phyloP scores from a whole-genome alignment of 768 basidiomycete genomes.

The Hericium erinaceus region DNA sequence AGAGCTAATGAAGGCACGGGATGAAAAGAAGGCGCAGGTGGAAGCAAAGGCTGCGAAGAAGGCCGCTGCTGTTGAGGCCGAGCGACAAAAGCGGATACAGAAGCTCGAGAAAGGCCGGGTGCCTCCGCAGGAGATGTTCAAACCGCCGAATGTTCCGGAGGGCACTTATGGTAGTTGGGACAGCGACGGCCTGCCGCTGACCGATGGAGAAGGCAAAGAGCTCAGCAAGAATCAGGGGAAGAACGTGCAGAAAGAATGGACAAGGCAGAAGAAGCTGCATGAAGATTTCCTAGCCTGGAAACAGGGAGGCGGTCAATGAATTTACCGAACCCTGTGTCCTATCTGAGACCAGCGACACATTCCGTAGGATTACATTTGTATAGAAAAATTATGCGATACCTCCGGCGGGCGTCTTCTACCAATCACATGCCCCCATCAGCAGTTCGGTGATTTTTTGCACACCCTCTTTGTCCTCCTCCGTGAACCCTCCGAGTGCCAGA shows the following conservation, averaged over 20 bases:
- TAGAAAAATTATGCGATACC: neutral
- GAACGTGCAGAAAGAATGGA: conserved; percentile 67
- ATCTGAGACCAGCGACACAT: no score
- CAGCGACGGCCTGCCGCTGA: conserved; percentile 73
- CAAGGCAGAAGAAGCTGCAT: conserved; percentile 68
- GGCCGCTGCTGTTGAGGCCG: conserved; percentile 55
- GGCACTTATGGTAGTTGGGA: conserved; percentile 80
- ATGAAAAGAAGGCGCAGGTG: conserved; percentile 72
- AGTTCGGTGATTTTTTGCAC: conserved; percentile 30
- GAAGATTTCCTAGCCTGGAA: conserved; percentile 60
- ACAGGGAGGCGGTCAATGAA: neutral
- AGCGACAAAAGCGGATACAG: conserved; percentile 56
- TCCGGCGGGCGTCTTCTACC: conserved; percentile 6
- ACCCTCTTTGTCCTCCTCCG: conserved; percentile 32
- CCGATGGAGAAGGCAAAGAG: conserved; percentile 79
- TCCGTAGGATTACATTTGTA: no score
- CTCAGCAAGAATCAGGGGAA: conserved; percentile 75
- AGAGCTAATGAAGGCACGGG: conserved; percentile 73
- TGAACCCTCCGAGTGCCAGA: conserved; percentile 29
- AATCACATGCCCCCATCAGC: conserved; percentile 19
- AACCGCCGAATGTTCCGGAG: conserved; percentile 64
- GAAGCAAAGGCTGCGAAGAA: conserved; percentile 78
- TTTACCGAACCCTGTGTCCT: neutral
- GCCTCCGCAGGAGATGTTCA: conserved; percentile 73
- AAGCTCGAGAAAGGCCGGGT: conserved; percentile 82